Evolutionary conservation across 2,329 filamentous ascomycete genomes (phyloP).

Genomic region (Microcyclospora pomicola): DNA sequence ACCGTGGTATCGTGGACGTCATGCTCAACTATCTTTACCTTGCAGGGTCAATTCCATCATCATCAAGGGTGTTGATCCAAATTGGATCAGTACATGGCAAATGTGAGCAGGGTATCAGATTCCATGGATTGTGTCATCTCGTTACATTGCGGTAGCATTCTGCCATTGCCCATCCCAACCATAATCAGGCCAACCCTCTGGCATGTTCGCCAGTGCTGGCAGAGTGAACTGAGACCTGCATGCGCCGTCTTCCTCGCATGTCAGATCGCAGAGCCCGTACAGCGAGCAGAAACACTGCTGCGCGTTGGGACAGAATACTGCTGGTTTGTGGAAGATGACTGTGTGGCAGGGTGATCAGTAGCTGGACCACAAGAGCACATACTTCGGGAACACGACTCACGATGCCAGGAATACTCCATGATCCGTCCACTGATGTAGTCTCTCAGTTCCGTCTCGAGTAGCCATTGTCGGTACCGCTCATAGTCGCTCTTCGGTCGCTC

Average conservation of each 20-base stretch:
- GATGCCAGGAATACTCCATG: conserved; percentile 45
- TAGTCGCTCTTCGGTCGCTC: conserved; percentile 36
- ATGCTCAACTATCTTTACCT: no score
- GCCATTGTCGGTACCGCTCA: conserved; percentile 34
- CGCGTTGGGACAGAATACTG: conserved; percentile 13
- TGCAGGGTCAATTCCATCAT: no score
- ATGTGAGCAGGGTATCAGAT: no score
- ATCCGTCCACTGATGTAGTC: conserved; percentile 40
- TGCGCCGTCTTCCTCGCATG: conserved; percentile 1
- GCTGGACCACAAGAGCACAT: not conserved
- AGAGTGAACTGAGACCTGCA: not conserved
- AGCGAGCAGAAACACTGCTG: conserved; percentile 13
- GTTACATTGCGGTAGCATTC: not conserved
- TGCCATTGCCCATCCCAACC: not conserved
- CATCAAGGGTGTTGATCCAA: no score
- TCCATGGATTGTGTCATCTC: no score
- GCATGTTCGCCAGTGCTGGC: not conserved
- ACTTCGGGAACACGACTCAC: not conserved
- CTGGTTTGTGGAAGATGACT: conserved; percentile 18
- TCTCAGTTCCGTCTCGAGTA: conserved; percentile 30
- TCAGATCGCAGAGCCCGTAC: conserved; percentile 3
- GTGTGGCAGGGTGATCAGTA: not conserved
- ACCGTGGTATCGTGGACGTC: no score
- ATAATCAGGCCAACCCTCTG: not conserved
- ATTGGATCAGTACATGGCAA: no score